A percentile compares a stretch with the other conserved stretches of the same genome.
Evolutionary conservation across 1,284 basidiomycete genomes (phyloP).

Genomic region (Trichosporon inkin): DNA sequence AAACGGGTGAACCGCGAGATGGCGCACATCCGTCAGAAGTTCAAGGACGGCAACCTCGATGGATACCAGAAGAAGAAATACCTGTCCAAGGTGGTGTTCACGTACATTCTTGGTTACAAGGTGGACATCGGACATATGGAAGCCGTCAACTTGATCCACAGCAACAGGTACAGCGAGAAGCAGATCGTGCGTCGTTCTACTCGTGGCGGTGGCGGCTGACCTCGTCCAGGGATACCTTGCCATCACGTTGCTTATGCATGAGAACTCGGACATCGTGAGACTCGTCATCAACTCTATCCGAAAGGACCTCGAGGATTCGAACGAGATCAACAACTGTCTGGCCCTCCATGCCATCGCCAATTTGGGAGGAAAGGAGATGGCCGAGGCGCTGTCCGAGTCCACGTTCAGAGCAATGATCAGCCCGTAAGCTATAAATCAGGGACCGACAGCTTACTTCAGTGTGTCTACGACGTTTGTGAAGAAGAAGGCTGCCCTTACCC

Average conservation of each 20-base stretch:
- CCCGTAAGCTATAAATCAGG: constrained; percentile 60
- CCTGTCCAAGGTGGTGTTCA: constrained; percentile 89
- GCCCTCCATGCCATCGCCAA: constrained; percentile 98
- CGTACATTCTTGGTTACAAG: constrained; percentile 97
- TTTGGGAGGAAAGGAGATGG: constrained; percentile 97
- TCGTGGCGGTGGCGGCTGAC: constrained; percentile 5
- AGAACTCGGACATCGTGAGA: constrained; percentile 92
- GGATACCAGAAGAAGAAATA: constrained; percentile 99
- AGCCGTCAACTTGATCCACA: constrained; percentile 95
- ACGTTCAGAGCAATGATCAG: constrained; percentile 94
- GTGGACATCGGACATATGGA: constrained; percentile 99
- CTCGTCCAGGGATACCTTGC: constrained; percentile 84
- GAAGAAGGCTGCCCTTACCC: constrained; percentile 95
- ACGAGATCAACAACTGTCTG: constrained; percentile 92
- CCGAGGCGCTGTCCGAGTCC: constrained; percentile 85
- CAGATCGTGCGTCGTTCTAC: constrained; percentile 71
- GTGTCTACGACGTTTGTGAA: constrained; percentile 94
- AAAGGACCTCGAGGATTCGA: constrained; percentile 92
- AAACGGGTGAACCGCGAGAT: constrained; percentile 99
- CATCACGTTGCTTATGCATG: constrained; percentile 94
- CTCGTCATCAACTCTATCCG: constrained; percentile 96
- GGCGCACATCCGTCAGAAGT: constrained; percentile 98
- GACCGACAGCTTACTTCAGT: constrained; percentile 51
- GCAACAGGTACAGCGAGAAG: constrained; percentile 95
- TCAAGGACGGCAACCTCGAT: constrained; percentile 96